Conservation (phyloP, 495 filamentous ascomycete genomes). For the Staphylotrichum longicolle region DNA sequence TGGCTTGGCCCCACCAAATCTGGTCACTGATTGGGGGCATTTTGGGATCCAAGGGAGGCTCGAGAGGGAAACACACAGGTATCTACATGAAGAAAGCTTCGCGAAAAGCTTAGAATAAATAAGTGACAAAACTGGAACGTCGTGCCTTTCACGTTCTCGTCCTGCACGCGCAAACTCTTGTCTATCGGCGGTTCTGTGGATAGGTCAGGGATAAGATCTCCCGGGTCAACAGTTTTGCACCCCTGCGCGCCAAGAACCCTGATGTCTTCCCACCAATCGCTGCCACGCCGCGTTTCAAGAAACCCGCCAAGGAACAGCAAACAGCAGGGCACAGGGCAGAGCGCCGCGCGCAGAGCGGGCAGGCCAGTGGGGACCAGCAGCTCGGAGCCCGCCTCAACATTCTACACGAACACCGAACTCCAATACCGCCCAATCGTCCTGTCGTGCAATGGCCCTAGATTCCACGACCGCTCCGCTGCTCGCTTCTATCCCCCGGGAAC, state of each 20-base stretch:
- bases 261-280: conserved; percentile 11
- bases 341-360: too few relatives aligned
- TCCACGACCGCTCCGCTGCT: conserved; percentile 10
- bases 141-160: neutral
- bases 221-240: conserved; percentile 1
- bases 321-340: neutral
- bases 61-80: too few relatives aligned
- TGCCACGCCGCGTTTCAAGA: conserved; percentile 1
- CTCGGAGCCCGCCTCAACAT: neutral
- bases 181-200: too few relatives aligned
- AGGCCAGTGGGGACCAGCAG: too few relatives aligned
- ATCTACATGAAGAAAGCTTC: too few relatives aligned
- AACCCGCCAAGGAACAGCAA: conserved; percentile 1
- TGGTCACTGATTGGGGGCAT: neutral
- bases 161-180: neutral
- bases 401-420: neutral
- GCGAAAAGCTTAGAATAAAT: too few relatives aligned
- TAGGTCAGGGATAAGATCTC: neutral
- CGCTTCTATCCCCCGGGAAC: neutral
- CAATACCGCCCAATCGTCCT: neutral
- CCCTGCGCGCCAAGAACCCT: conserved; percentile 10
- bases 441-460: conserved; percentile 19
- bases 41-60: too few relatives aligned
- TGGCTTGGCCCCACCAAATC: conserved; percentile 3
- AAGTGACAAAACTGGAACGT: too few relatives aligned